Conservation (phyloP, 257 asterid genomes). For the Nyctanthes arbortristis region DNA sequence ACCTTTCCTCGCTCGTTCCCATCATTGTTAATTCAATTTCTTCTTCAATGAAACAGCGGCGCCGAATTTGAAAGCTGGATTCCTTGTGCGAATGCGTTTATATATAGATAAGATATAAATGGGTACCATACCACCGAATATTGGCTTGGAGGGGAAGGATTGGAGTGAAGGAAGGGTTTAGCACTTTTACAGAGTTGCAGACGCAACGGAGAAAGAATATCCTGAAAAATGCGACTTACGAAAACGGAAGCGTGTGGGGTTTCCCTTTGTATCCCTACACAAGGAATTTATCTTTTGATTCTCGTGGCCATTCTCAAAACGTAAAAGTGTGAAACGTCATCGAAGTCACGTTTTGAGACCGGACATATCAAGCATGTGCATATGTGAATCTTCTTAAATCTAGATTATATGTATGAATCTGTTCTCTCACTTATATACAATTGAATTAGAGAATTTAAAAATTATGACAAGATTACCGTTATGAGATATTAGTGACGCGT, state of each 20-base stretch:
- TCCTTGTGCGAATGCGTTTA: not conserved
- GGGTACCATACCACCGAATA: too few relatives aligned
- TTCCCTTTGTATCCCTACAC: conserved; percentile 21
- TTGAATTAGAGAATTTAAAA: too few relatives aligned
- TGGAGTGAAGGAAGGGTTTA: conserved; percentile 12
- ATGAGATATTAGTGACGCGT: too few relatives aligned
- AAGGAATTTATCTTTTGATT: not conserved
- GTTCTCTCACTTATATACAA: too few relatives aligned
- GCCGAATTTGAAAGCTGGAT: conserved; percentile 2
- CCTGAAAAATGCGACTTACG: conserved; percentile 36
- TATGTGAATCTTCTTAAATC: too few relatives aligned
- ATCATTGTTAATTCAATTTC: conserved; percentile 12
- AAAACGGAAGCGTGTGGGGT: conserved; percentile 37
- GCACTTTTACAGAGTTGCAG: not conserved
- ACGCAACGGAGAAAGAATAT: conserved; percentile 25
- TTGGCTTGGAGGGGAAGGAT: conserved; percentile 32
- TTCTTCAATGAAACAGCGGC: not conserved
- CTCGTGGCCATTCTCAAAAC: too few relatives aligned
- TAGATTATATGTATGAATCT: too few relatives aligned
- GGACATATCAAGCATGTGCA: too few relatives aligned
- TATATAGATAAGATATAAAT: too few relatives aligned
- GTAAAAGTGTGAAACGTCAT: too few relatives aligned
- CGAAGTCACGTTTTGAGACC: too few relatives aligned
- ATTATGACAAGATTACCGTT: too few relatives aligned
- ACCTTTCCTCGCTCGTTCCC: conserved; percentile 42